Conservation (phyloP, 768 basidiomycete species). For the Panaeolus cyanescens region DNA sequence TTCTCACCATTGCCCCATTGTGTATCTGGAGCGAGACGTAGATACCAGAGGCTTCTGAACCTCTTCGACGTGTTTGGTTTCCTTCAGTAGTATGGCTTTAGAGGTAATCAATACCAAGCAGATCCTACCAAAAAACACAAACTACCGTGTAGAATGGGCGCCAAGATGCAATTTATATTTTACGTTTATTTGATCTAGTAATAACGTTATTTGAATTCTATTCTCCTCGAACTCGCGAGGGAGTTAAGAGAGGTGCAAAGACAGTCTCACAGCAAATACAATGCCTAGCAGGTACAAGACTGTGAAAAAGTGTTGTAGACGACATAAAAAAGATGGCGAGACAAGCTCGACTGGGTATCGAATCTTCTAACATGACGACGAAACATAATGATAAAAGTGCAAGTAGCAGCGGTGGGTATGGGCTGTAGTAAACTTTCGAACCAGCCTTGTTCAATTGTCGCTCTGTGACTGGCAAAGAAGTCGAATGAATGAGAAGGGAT, state of each 20-base stretch:
- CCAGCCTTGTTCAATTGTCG: not conserved
- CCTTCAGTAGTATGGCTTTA: no score
- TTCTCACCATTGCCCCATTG: not conserved
- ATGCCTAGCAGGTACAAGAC: conserved; percentile 7
- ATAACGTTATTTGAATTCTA: conserved; percentile 19
- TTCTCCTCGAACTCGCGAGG: conserved; percentile 15
- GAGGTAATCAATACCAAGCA: no score
- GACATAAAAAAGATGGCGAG: conserved; percentile 6
- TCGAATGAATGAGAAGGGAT: not conserved
- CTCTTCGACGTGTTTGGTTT: no score
- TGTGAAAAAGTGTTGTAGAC: conserved; percentile 8
- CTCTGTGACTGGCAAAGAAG: not conserved
- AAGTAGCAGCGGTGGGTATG: not conserved
- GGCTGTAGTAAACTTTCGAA: not conserved
- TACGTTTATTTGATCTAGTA: not conserved
- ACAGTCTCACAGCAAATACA: conserved; percentile 25
- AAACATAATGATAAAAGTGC: not conserved
- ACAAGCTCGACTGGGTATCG: conserved; percentile 10
- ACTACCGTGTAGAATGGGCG: not conserved
- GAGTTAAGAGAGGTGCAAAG: conserved; percentile 24
- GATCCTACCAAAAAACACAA: no score
- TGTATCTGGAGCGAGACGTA: not conserved
- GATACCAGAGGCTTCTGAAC: no score
- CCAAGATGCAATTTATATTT: conserved; percentile 9
- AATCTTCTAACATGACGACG: not conserved